phyloP scores from a whole-genome alignment of 345 rosid genomes.

The Anastatica hierochuntica region DNA sequence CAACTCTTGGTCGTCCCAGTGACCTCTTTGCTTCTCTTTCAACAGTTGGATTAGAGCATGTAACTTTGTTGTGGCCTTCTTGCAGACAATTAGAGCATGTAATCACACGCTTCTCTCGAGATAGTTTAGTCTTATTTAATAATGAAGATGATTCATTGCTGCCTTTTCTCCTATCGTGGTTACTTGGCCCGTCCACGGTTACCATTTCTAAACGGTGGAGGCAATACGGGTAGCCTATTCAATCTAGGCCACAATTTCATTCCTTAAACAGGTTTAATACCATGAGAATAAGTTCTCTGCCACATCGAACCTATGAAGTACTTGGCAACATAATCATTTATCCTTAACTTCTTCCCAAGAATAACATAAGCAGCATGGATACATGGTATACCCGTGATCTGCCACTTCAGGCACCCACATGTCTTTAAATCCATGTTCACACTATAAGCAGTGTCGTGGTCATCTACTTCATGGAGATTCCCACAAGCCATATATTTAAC shows the following conservation, averaged over 20 bases:
- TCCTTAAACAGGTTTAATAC: background rate
- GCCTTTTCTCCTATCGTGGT: background rate
- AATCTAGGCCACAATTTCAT: background rate
- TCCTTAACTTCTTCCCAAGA: background rate
- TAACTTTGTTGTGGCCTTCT: background rate
- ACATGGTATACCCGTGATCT: background rate
- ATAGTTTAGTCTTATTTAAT: background rate
- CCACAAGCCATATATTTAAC: background rate
- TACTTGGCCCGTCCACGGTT: background rate
- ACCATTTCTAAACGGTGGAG: background rate
- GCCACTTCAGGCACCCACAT: background rate
- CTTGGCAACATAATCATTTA: background rate
- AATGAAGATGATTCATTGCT: background rate
- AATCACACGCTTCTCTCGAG: background rate
- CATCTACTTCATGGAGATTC: background rate
- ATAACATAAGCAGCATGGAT: background rate
- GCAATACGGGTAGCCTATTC: background rate
- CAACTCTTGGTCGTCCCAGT: background rate
- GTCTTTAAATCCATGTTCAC: background rate
- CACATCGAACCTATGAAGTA: too few relatives aligned
- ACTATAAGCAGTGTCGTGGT: background rate
- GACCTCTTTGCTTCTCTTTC: background rate
- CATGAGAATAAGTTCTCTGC: background rate
- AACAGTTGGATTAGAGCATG: background rate
- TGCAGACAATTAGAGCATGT: background rate